These are phyloP conservation scores for Keqinozyma sinolaborantium DNA, from an alignment of 1,139 yeast genomes.

Conservation along the genomic window DNA sequence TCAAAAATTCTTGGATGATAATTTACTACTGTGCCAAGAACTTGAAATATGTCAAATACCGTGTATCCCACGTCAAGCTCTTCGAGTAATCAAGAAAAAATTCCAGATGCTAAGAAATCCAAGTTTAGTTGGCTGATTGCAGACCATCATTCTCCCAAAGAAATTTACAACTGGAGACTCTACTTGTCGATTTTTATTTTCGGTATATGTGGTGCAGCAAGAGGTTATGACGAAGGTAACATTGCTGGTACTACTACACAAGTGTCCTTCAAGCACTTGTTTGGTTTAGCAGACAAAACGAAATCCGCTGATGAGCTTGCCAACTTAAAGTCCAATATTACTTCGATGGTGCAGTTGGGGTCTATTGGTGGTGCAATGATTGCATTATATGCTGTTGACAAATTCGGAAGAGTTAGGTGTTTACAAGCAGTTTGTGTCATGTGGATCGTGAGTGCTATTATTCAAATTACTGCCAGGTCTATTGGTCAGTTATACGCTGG, in stretches of 20 bases:
- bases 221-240: conserved; percentile 58
- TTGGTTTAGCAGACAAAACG: conserved; percentile 37
- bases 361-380: conserved; percentile 48
- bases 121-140: not conserved
- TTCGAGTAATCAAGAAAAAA: no score
- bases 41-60: not conserved
- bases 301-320: conserved; percentile 31
- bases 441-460: conserved; percentile 42
- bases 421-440: conserved; percentile 34
- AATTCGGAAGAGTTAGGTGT: conserved; percentile 47
- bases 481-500: conserved; percentile 48
- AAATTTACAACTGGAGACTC: conserved; percentile 36
- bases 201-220: conserved; percentile 51
- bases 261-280: conserved; percentile 31
- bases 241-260: conserved; percentile 42
- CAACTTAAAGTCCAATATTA: conserved; percentile 44
- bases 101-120: not conserved
- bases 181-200: conserved; percentile 43
- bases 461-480: conserved; percentile 36
- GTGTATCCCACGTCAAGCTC: no score
- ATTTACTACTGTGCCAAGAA: no score
- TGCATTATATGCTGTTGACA: conserved; percentile 44
- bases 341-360: conserved; percentile 56
- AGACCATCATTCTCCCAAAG: not conserved
- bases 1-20: no score